Conservation (phyloP, 306 rosid species). For the Vigna reflexopilosa region DNA sequence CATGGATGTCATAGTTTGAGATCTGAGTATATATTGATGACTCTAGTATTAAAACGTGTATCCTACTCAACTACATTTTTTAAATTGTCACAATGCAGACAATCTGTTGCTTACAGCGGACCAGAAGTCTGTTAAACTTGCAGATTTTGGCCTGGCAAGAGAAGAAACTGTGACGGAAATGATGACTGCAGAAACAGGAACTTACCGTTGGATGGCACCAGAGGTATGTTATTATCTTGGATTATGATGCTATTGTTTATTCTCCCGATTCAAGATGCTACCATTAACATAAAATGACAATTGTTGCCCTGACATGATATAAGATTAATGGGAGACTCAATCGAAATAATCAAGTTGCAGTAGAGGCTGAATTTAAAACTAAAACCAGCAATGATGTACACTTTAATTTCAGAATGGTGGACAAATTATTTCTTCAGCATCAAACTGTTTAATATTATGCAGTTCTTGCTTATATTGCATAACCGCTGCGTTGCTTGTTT, state of each 20-base stretch:
- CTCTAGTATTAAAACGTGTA: constrained; percentile 17
- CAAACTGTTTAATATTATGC: background rate
- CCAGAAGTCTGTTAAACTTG: constrained; percentile 90
- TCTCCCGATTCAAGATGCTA: constrained; percentile 6
- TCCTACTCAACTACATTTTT: constrained; percentile 10
- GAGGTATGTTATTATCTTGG: constrained; percentile 62
- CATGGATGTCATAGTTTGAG: background rate
- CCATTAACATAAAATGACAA: background rate
- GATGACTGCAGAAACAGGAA: constrained; percentile 99
- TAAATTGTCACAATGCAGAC: constrained; percentile 62
- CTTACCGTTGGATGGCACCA: constrained; percentile 99
- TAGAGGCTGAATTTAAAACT: background rate
- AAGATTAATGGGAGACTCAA: background rate
- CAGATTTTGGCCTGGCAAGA: constrained; percentile 98
- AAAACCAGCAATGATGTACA: background rate
- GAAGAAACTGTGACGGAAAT: constrained; percentile 96
- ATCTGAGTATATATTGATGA: constrained; percentile 8
- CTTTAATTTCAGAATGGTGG: background rate
- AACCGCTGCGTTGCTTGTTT: background rate
- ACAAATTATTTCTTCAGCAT: background rate
- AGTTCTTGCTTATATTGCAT: background rate
- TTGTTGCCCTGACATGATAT: constrained; percentile 28
- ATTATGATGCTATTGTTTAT: constrained; percentile 1
- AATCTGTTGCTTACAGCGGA: constrained; percentile 86
- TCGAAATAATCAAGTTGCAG: background rate